Percentiles rank a stretch among this genome's conserved stretches.
phyloP scores from a whole-genome alignment of 306 rosid species.

The Corylus avellana region DNA sequence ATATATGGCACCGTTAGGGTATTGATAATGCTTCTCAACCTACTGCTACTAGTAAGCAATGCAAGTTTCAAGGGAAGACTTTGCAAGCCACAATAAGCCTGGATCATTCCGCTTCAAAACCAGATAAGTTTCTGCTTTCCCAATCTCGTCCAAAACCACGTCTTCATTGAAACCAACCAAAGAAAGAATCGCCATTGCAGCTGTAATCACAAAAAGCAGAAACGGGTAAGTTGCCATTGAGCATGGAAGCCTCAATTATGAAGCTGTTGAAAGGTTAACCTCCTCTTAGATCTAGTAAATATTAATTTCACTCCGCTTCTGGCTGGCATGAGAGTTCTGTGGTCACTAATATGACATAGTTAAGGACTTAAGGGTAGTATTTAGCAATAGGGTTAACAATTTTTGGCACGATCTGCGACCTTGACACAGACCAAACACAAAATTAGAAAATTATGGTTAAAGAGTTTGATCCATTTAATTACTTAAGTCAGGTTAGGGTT shows the following conservation, averaged over 20 bases:
- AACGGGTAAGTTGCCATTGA: background rate
- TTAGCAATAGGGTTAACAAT: too few species aligned
- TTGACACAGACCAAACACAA: too few species aligned
- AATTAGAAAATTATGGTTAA: too few species aligned
- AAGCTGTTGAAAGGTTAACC: conserved; percentile 8
- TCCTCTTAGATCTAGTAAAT: too few species aligned
- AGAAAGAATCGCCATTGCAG: conserved; percentile 76
- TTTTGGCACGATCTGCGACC: too few species aligned
- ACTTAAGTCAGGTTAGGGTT: too few species aligned
- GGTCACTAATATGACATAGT: too few species aligned
- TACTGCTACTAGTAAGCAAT: conserved; percentile 31
- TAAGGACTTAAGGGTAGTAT: too few species aligned
- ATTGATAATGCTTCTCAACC: conserved; percentile 15
- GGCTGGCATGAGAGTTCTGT: too few species aligned
- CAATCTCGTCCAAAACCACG: conserved; percentile 56
- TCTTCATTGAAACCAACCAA: conserved; percentile 79
- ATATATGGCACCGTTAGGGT: background rate
- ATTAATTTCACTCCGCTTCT: too few species aligned
- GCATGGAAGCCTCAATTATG: conserved; percentile 1
- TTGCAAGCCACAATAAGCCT: conserved; percentile 92
- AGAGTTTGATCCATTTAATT: too few species aligned
- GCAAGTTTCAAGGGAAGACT: conserved; percentile 73
- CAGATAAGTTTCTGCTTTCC: conserved; percentile 68
- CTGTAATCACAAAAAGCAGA: conserved; percentile 38
- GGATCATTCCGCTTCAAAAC: conserved; percentile 92